phyloP scores from a whole-genome alignment of 352 stramenopile species.

The Pythium rhizo-oryzae region DNA sequence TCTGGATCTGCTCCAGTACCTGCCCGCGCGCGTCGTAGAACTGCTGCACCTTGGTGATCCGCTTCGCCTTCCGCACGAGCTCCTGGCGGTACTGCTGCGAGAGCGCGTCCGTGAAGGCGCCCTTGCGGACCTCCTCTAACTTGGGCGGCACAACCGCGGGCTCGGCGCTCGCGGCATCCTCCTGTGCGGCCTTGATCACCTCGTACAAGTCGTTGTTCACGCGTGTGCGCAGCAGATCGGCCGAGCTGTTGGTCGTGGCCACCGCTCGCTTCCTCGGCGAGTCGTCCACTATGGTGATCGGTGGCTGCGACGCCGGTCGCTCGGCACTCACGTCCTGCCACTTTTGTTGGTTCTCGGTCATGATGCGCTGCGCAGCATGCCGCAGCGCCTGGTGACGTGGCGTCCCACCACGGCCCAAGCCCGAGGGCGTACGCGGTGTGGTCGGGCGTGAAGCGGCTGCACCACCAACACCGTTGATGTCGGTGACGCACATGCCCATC shows the following conservation, averaged over 20 bases:
- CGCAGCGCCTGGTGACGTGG: slow-evolving; percentile 37
- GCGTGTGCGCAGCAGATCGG: background rate
- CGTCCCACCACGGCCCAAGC: background rate
- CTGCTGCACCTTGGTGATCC: slow-evolving; percentile 41
- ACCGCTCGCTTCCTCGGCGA: background rate
- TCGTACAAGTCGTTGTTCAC: slow-evolving; percentile 11
- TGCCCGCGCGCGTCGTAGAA: slow-evolving; percentile 55
- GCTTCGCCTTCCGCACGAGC: slow-evolving; percentile 61
- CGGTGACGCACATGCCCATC: slow-evolving; percentile 5
- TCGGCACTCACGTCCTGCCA: background rate
- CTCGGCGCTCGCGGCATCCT: background rate
- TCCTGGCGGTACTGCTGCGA: slow-evolving; percentile 55
- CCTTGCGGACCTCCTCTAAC: slow-evolving; percentile 48
- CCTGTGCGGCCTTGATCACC: slow-evolving; percentile 3
- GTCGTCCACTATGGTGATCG: background rate
- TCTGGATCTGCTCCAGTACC: slow-evolving; percentile 54
- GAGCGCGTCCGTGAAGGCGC: slow-evolving; percentile 52
- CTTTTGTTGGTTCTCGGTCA: slow-evolving; percentile 23
- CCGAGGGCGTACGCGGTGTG: slow-evolving; percentile 9
- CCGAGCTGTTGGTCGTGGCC: slow-evolving; percentile 1
- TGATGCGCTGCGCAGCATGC: slow-evolving; percentile 39
- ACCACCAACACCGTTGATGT: background rate
- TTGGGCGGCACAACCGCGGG: slow-evolving; percentile 1
- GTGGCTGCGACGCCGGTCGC: background rate
- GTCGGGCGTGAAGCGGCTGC: background rate